Conservation (phyloP, 2,329 filamentous ascomycete species). For the Stemphylium lycopersici region DNA sequence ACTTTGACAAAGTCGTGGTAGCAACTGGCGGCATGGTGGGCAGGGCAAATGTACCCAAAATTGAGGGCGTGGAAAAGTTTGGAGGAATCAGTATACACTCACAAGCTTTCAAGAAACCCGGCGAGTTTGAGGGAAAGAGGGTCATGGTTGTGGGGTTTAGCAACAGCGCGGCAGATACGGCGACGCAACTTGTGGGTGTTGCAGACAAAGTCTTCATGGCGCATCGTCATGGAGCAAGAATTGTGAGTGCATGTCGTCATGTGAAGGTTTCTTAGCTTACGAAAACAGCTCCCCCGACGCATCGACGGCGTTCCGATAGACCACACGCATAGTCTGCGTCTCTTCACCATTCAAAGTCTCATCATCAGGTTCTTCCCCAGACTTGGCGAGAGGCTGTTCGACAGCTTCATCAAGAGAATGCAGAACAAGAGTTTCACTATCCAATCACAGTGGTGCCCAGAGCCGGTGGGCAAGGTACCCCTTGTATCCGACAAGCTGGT, state of each 20-base stretch:
- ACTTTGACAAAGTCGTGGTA: constrained; percentile 30
- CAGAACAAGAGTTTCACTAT: constrained; percentile 32
- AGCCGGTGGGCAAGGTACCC: constrained; percentile 24
- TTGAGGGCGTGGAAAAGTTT: constrained; percentile 28
- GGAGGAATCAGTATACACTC: constrained; percentile 19
- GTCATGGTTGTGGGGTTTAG: constrained; percentile 36
- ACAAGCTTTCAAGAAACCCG: constrained; percentile 21
- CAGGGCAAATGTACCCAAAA: constrained; percentile 20
- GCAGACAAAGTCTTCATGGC: constrained; percentile 31
- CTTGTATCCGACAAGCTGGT: constrained; percentile 28
- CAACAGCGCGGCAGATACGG: constrained; percentile 35
- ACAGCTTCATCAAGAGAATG: constrained; percentile 23
- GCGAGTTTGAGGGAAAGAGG: constrained; percentile 18
- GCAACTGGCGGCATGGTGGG: constrained; percentile 28
- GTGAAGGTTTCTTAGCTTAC: not conserved
- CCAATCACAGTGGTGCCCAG: constrained; percentile 31
- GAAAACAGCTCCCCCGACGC: constrained; percentile 20
- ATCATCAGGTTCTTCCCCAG: constrained; percentile 19
- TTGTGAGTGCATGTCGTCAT: constrained; percentile 12
- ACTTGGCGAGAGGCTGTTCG: constrained; percentile 24
- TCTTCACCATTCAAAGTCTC: constrained; percentile 19
- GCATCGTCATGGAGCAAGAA: constrained; percentile 30
- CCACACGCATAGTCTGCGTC: constrained; percentile 20
- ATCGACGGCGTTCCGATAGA: constrained; percentile 23
- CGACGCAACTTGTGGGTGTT: constrained; percentile 25